Evolutionary conservation across 2,329 filamentous ascomycete genomes (phyloP), one percentile per base, ranked within the genome.

Genomic region (Nigrospora sphaerica): DNA sequence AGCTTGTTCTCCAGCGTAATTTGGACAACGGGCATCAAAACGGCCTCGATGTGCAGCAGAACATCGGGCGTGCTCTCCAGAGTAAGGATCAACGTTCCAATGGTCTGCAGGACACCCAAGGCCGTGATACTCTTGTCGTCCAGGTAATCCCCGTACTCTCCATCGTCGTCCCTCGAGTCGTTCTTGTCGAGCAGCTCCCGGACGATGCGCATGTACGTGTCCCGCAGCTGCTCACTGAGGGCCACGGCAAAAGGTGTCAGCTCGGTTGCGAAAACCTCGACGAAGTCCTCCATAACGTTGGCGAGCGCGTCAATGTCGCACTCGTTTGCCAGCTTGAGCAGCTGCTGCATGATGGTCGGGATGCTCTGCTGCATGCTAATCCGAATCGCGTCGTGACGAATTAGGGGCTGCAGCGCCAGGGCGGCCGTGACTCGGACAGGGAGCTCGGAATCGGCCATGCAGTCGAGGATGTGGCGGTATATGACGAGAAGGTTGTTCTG

Each of bases 201-300:
- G 41, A 98, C 85, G 53, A 98, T 96, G 47, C 93, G 82, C 54
- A 98, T 77, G 60, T 98, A 98, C 0, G 93, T 98, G 60, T 98
- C 93, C 38, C 92, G 85, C 41, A 98, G 75, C 68, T 98, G 93
- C 69, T 97, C 91, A 61, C 90, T 95, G 4, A 98, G 75, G 5
- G 93, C 93, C 32, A 98, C 92, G 12, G 93, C 93, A 59, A 98
- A 98, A 3, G 93, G 93, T 6, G 93, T 97, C 40, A 98, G 78
- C 64, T 98, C 93, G 3, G 89, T 80, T n/a, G 93, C 92, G 62
- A 98, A 98, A 3, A 97, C 91, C 66, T 98, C 93, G 39, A 98
- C 93, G 62, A 98, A 98, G 62, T 98, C 93, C 68, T 98, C 93
- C 93, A 98, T 98, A 35, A 98, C 93, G 60, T 97, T 97, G 18